Conservation (phyloP, 2,329 filamentous ascomycete species). For the Cadophora luteo-olivacea region DNA sequence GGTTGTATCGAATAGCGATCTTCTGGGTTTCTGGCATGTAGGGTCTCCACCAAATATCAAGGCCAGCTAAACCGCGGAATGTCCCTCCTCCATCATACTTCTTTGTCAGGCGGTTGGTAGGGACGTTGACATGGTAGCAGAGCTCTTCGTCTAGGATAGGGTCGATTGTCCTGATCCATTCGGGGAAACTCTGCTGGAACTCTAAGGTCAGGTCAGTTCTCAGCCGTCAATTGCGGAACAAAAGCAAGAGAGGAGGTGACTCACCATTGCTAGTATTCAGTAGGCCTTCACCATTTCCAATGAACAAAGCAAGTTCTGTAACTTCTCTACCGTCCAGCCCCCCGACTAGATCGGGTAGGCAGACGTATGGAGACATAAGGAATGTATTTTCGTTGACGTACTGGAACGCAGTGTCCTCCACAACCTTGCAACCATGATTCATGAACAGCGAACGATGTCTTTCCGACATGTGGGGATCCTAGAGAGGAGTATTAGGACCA, state of each 20-base stretch:
- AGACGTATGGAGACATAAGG: neutral
- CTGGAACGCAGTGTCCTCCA: constrained; percentile 5
- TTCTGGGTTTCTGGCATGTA: neutral
- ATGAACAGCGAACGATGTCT: neutral
- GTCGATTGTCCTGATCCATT: neutral
- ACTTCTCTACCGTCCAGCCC: neutral
- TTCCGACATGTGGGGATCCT: constrained; percentile 4
- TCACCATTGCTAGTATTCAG: neutral
- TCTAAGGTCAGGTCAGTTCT: too few relatives aligned
- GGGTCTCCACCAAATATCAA: constrained; percentile 24
- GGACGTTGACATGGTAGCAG: constrained; percentile 1
- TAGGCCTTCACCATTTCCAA: constrained; percentile 10
- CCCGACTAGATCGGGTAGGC: neutral
- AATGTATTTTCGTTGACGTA: constrained; percentile 15
- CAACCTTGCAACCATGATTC: constrained; percentile 16
- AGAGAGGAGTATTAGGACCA: too few relatives aligned
- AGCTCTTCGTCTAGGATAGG: neutral
- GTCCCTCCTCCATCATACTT: neutral
- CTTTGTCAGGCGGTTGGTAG: neutral
- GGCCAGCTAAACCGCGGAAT: neutral
- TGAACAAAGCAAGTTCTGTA: constrained; percentile 18
- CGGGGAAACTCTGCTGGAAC: too few relatives aligned
- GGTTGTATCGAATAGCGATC: neutral
- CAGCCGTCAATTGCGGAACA: too few relatives aligned
- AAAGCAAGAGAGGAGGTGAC: neutral